Base-by-base conservation (phyloP, 768 basidiomycete species). In the Tulasnella sp. region DNA sequence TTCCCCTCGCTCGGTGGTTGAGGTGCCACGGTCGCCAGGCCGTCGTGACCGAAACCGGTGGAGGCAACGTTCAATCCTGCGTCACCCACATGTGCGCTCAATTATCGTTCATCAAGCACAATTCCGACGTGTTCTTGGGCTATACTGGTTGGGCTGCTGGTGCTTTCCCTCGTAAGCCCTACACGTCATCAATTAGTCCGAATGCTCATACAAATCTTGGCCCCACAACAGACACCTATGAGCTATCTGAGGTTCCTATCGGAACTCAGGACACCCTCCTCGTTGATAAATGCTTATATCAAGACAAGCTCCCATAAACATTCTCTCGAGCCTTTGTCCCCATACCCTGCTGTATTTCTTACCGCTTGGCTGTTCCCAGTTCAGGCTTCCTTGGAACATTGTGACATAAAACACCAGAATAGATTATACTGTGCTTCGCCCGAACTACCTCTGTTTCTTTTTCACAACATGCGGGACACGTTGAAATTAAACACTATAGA, bases 121-220 rank as follows among this genome's bases (percentile, higher is more conserved):
- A 77, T 70, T 72, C 61, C 37, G 77, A 77, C 70, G 77, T 77
- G 26, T 77, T 44, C 77, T 26, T 77, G 10, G 77, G 77, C 16
- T 77, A 77, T 37, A 69, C 69, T 26, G 77, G 77, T 18, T 77
- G 77, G 77, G n/a, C 69, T 29, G 77, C 77, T 37, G 77, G 77
- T 44, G 40, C 40, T n/a, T 77, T 77, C 70, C 42, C 37, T 75
- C 20, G 74, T 75, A 39, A 46, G 74, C 55, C 11, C 20, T 55
- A 29, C 23, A 5, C 55, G 26, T 18, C 3, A 5, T 15, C 37
- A 3, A 18, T 42, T 72, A 2, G 23, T 15, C 5, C 70, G 4
- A 29, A 18, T 48, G 40, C 70, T 77, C 10, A 77, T 40, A 18
- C 20, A 13, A 37, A 18, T 26, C 15, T 39, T 6, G 42, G 9